Conservation (phyloP, 23 red algal species). For the Chondrus crispus region DNA sequence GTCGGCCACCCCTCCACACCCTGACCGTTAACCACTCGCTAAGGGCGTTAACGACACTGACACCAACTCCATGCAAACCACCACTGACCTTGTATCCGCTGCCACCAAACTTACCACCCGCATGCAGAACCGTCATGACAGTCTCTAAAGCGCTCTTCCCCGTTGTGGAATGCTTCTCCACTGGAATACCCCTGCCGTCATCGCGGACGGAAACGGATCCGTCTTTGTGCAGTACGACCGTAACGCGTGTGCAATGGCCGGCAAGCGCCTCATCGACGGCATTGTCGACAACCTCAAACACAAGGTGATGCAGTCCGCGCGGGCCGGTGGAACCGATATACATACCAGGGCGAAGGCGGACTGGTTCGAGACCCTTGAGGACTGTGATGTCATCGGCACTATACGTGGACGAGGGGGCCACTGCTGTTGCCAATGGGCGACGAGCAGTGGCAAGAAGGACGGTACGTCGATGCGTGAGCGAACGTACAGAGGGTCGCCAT, state of each 20-base stretch:
- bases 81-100: slow-evolving; percentile 93
- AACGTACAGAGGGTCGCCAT: too few relatives aligned
- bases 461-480: too few relatives aligned
- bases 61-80: slow-evolving; percentile 95
- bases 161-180: slow-evolving; percentile 71
- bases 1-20: slow-evolving; percentile 63
- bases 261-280: slow-evolving; percentile 96
- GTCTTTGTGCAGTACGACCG: slow-evolving; percentile 65
- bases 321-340: slow-evolving; percentile 98
- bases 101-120: slow-evolving; percentile 95
- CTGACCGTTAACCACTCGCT: slow-evolving; percentile 73
- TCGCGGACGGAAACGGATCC: slow-evolving; percentile 80
- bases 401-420: slow-evolving; percentile 47
- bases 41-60: slow-evolving; percentile 98
- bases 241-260: slow-evolving; percentile 71
- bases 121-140: slow-evolving; percentile 95
- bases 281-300: slow-evolving; percentile 99
- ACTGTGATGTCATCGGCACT: slow-evolving; percentile 87
- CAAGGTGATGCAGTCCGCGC: slow-evolving; percentile 90
- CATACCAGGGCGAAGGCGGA: slow-evolving; percentile 95
- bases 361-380: slow-evolving; percentile 90
- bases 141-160: slow-evolving; percentile 98
- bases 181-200: slow-evolving; percentile 95
- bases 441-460: too few relatives aligned
- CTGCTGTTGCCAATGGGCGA: too few relatives aligned